phyloP scores from a whole-genome alignment of 495 filamentous ascomycete genomes.

The Neurospora sp. region DNA sequence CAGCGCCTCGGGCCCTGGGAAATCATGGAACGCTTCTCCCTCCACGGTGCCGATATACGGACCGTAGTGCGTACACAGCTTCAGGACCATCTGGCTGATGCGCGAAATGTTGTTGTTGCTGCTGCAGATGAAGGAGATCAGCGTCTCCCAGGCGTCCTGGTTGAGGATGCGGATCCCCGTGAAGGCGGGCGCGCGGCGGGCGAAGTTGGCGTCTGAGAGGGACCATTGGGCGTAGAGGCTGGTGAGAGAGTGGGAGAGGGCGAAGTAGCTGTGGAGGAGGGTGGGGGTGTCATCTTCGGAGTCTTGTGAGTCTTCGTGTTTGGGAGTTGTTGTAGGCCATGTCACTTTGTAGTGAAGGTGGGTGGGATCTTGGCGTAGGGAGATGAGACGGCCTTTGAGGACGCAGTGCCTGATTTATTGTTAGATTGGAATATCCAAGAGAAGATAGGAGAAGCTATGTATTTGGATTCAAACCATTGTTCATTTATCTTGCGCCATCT shows the following conservation, averaged over 20 bases:
- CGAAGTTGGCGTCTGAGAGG: constrained; percentile 76
- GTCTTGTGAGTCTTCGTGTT: constrained; percentile 9
- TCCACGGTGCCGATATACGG: constrained; percentile 61
- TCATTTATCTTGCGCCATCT: constrained; percentile 78
- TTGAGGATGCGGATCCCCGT: constrained; percentile 87
- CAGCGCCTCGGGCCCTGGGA: constrained; percentile 65
- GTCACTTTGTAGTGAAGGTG: constrained; percentile 74
- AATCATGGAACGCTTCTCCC: constrained; percentile 70
- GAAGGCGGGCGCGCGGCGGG: constrained; percentile 75
- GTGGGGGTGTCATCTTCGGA: constrained; percentile 50
- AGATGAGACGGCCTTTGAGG: constrained; percentile 73
- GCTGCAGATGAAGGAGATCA: constrained; percentile 93
- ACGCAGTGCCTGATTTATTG: constrained; percentile 50
- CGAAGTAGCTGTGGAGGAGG: constrained; percentile 71
- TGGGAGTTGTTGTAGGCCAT: constrained; percentile 32
- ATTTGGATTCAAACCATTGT: constrained; percentile 53
- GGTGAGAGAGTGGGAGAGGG: constrained; percentile 61
- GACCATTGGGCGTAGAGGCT: constrained; percentile 84
- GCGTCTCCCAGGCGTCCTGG: constrained; percentile 93
- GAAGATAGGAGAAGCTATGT: no score
- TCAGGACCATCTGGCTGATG: constrained; percentile 93
- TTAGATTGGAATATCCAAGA: no score
- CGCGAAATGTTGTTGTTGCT: constrained; percentile 97
- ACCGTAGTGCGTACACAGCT: constrained; percentile 80
- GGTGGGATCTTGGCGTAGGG: constrained; percentile 68